Evolutionary conservation across 106 monocot species (phyloP), one percentile per base, ranked within the genome.

Genomic region (Dendrobium officinale): DNA sequence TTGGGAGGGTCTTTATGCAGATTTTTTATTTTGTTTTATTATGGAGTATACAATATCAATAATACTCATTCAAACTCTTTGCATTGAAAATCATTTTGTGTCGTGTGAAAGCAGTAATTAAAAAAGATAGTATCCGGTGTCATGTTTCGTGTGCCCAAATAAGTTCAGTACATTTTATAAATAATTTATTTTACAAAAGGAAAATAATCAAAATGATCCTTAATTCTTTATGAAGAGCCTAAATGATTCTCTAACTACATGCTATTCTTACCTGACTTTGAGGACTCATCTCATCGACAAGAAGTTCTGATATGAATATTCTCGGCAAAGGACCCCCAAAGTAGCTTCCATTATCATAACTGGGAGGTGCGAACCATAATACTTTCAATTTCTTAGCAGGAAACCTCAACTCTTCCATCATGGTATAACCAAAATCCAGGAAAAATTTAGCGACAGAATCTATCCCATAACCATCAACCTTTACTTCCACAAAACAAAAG

Each of bases 271-370:
- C 98, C 91, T 93, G 91, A 84, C 77, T 91, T 75, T 86, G 81
- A 81, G 85, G 42, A 77, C 91, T 95, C 83, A 95, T 33, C 81
- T 99, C 84, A 55, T 93, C 95, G 26, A 99, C 95, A 83, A 91
- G 84, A 83, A 99, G 92, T 84, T 99, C 98, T 20, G 98, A 99
- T 85, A 99, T 91, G 48, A 99, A 99, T 78, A 99, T 91, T 79
- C 98, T 92, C 37, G 98, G 98, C 66, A 99, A 84, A 78, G 98
- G 91, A 27, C 88, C 88, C 72, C 82, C 17, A 17, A 84, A 70
- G 74, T 90, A 88, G 51, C 67, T 83, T 56, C 84, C 81, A 56
- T n/a, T 75, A 19, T 86, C 76, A 55, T 5, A 47, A 48, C 70
- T 76, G 9, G 95, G 95, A 83, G 98, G 98, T 6, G 98, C 67